These are phyloP conservation scores for Rhodotorula taiwanensis DNA, from an alignment of 768 basidiomycete species.

Conservation along the genomic window DNA sequence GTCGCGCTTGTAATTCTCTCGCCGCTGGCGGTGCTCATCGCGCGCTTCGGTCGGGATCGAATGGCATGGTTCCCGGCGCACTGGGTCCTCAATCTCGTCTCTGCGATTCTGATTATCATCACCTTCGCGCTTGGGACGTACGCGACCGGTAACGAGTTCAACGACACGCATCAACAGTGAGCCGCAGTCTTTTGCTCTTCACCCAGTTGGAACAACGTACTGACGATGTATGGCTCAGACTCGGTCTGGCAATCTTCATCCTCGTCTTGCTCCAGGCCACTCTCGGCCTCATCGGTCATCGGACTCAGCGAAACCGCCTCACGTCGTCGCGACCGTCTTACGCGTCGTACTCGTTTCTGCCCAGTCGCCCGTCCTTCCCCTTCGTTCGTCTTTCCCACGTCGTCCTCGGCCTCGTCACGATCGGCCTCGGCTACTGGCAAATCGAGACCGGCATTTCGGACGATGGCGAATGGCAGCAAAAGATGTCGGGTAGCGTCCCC, in stretches of 20 bases:
- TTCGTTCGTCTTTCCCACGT: constrained; percentile 9
- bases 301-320: not conserved
- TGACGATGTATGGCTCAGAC: not conserved
- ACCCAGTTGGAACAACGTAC: not conserved
- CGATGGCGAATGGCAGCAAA: not conserved
- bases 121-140: not conserved
- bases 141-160: not conserved
- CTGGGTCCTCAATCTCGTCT: not conserved
- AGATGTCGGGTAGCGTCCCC: not conserved
- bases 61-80: not conserved
- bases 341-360: not conserved
- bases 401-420: not conserved
- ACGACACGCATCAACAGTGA: not conserved
- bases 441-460: not conserved
- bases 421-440: constrained; percentile 6
- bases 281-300: constrained; percentile 10
- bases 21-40: not conserved
- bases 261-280: constrained; percentile 5
- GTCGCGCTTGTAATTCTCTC: not conserved
- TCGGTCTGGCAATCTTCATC: constrained; percentile 15
- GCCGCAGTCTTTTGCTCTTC: too few species aligned
- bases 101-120: not conserved
- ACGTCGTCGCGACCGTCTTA: not conserved
- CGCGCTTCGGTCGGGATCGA: not conserved
- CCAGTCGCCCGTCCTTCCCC: not conserved